Base-by-base conservation (phyloP, 2,329 filamentous ascomycete species). In the Chaetomium olivaceum region DNA sequence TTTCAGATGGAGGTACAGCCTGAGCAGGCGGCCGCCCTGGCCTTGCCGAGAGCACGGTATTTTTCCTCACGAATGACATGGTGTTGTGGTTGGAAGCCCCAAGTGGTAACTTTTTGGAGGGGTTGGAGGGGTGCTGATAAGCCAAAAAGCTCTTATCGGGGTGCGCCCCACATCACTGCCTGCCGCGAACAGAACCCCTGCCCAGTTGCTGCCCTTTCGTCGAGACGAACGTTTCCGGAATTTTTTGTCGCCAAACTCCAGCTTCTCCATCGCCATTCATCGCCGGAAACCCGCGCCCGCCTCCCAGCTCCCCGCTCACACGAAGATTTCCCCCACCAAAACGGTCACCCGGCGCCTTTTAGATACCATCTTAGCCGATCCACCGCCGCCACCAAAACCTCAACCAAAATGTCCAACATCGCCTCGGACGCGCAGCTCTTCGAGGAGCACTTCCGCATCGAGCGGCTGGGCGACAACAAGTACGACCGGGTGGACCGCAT, bases 401-500 rank as follows among this genome's bases (percentile, higher is more conserved):
- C 25, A 55, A 19, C 21, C 58, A 76, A 63, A 25, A 84, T 84
- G 79, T 76, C 80, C 69, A 79, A 80, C 73, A 83, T 80, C 71
- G 88, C 92, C 79, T 89, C 91, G 72, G 94, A 98, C 81, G 89
- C 93, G 65, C 90, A 95, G 74, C 91, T 98, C 78, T 96, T 96
- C 81, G 93, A 97, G 80, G 93, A 96, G 76, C 89, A 87, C 74
- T 97, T 98, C 85, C 91, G 86, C 68, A 85, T 98, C 74, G 94
- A 88, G 71, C 80, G 86, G 63, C 82, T 92, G 77, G 91, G 97
- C 81, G 85, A 89, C 74, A 86, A 89, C 74, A 97, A 97, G 81
- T 99, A 99, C 80, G 95, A 98, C 81, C 92, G 94, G 70, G 94
- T 97, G 29, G 91, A 92, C 63, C 94, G 95, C 72, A 87, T 98